Evolutionary conservation across 2,329 filamentous ascomycete genomes (phyloP).

Genomic region (Fusarium praegraminearum): DNA sequence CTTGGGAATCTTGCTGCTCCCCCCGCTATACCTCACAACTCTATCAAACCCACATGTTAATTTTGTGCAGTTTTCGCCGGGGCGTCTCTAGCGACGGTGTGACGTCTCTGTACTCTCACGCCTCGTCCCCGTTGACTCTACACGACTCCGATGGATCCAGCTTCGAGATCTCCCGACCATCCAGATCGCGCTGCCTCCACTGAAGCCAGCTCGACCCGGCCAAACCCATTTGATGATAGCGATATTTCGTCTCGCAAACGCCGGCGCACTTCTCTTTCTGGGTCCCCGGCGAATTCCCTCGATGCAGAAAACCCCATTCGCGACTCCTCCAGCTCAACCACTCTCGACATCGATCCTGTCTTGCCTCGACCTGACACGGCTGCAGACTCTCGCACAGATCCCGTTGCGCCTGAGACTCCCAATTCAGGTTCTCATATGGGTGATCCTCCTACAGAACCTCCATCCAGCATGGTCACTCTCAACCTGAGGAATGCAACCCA

Average conservation of each 20-base stretch:
- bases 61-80: constrained; percentile 64
- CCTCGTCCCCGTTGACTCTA: constrained; percentile 53
- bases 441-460: constrained; percentile 50
- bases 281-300: constrained; percentile 66
- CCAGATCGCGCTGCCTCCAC: constrained; percentile 71
- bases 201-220: constrained; percentile 72
- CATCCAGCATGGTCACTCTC: constrained; percentile 70
- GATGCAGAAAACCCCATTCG: constrained; percentile 55
- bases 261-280: constrained; percentile 69
- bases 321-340: constrained; percentile 51
- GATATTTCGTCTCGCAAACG: constrained; percentile 70
- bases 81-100: constrained; percentile 66
- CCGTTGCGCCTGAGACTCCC: constrained; percentile 60
- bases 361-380: constrained; percentile 43
- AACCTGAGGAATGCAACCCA: constrained; percentile 65
- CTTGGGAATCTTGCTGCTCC: constrained; percentile 37
- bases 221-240: constrained; percentile 73
- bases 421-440: constrained; percentile 51
- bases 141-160: constrained; percentile 67
- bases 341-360: constrained; percentile 48
- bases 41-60: constrained; percentile 67
- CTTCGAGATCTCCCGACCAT: constrained; percentile 62
- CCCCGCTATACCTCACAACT: constrained; percentile 38
- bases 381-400: constrained; percentile 55
- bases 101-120: constrained; percentile 61